Evolutionary conservation across 2,329 filamentous ascomycete species (phyloP), one percentile per base, ranked within the genome.

Genomic region (Sclerotinia spermophila): DNA sequence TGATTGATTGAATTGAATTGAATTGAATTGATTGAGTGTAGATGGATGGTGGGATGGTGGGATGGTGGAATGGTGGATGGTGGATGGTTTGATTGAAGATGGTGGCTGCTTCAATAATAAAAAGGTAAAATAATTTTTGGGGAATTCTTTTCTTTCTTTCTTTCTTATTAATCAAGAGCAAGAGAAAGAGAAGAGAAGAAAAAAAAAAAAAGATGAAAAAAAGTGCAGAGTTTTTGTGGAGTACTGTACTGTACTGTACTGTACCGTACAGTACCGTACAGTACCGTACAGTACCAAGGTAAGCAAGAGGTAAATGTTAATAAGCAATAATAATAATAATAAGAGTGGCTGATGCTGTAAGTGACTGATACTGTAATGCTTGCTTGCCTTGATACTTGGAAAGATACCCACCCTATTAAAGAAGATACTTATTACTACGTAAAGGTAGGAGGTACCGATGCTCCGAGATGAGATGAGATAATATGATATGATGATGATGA

Each of bases 61-160:
- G 51, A 51, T n/a, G 24, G 27, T 15, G 24, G 13, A 33, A 27
- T 70, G 67, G 56, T 68, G 71, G 44, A 42, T 38, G 53, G 67
- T 51, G 56, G 67, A 55, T 19, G 69, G 48, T n/a, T 51, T 5
- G 11, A 48, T 64, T n/a, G 67, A 68, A 30, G 8, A 27, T 6
- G 59, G 40, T 53, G 42, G 44, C 33, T 44, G 27, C 33, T 27
- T 27, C 33, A 33, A 56, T 56, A 27, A 56, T 56, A 7, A 30
- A 55, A 21, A 55, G 51, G 17, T 27, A 30, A 56, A 33, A 53
- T 24, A n/a, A n/a, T n/a, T n/a, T n/a, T n/a, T n/a, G 45, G 27
- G 51, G 53, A 13, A 33, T 5, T 33, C 53, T 21, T 30, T 4
- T 8, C 17, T 33, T n/a, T 27, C 17, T 33, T n/a, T 27, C 27